Percentiles rank a stretch among this genome's conserved stretches.
These are phyloP conservation scores for Strombidium stylifer DNA, from an alignment of 73 alveolate genomes.

Conservation along the genomic window DNA sequence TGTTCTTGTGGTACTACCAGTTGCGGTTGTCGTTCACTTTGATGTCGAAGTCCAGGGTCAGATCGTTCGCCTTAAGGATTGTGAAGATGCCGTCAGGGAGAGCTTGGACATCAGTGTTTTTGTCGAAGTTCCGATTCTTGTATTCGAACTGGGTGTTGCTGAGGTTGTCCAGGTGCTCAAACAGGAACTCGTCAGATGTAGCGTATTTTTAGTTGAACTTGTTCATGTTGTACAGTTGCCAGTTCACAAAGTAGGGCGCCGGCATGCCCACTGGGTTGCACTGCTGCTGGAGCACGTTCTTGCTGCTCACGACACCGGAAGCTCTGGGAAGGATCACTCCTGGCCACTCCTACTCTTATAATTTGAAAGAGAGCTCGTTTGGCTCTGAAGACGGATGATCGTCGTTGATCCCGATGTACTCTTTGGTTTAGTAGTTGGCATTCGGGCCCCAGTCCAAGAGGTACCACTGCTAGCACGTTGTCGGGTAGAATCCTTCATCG, in stretches of 20 bases:
- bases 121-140: background rate
- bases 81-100: slow-evolving; percentile 92
- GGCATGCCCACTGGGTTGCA: background rate
- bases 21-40: slow-evolving; percentile 83
- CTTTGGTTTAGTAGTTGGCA: too few species aligned
- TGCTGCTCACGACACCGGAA: too few species aligned
- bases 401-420: too few species aligned
- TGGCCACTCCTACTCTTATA: too few species aligned
- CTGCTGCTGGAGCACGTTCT: too few species aligned
- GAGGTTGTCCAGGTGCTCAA: background rate
- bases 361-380: too few species aligned
- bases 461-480: slow-evolving; percentile 36
- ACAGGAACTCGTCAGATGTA: too few species aligned
- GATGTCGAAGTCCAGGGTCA: slow-evolving; percentile 59
- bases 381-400: too few species aligned
- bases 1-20: slow-evolving; percentile 83
- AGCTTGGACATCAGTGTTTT: background rate
- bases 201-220: too few species aligned
- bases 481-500: background rate
- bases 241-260: background rate
- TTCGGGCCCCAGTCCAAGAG: slow-evolving; percentile 1
- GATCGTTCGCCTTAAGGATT: slow-evolving; percentile 63
- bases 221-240: background rate
- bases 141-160: background rate
- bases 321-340: too few species aligned